Evolutionary conservation across 176 grass and related monocot genomes (phyloP), one percentile per base, ranked within the genome.

Genomic region (Rhynchospora breviuscula): DNA sequence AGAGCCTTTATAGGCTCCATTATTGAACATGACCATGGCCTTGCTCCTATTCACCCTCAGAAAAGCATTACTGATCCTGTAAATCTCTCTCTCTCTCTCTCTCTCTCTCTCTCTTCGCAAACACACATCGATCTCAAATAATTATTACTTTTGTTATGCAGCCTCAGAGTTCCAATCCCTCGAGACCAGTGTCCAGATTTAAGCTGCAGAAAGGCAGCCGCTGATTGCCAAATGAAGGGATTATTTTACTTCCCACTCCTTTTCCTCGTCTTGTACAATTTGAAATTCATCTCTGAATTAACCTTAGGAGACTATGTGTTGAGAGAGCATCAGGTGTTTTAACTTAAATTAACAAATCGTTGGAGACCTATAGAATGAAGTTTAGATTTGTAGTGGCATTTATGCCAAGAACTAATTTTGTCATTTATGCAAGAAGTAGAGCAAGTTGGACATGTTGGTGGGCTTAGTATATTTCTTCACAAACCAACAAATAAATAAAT

Each of bases 181-280:
- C 93, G 79, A 91, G 85, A 75, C 96, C 91, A 25, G 79, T 99
- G 60, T 95, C 96, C 62, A 93, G 96, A 89, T 99, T 99, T 88
- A 95, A 95, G 91, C 88, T 93, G 89, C 91, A 91, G 80, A 91
- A 90, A 87, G 86, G 88, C 78, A 82, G 49, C 22, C 89, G 83
- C 3, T 98, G 85, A 94, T 53, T 65, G 21, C 61, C 19, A 17
- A 14, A 43, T n/a, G 53, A 35, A 63, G 13, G 63, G 10, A 62
- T 80, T 22, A 61, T 45, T 46, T 80, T 80, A 80, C 33, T 46
- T 63, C 18, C 26, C 62, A 62, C 10, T 44, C 10, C 1, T 59
- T 45, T 6, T 47, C 22, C 13, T 18, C 72, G 8, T 54, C 15
- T 56, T 22, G 25, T 77, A 77, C 22, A 31, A 53, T 56, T 53